Conservation (phyloP, 2,329 filamentous ascomycete genomes). For the Xylaria sp. region DNA sequence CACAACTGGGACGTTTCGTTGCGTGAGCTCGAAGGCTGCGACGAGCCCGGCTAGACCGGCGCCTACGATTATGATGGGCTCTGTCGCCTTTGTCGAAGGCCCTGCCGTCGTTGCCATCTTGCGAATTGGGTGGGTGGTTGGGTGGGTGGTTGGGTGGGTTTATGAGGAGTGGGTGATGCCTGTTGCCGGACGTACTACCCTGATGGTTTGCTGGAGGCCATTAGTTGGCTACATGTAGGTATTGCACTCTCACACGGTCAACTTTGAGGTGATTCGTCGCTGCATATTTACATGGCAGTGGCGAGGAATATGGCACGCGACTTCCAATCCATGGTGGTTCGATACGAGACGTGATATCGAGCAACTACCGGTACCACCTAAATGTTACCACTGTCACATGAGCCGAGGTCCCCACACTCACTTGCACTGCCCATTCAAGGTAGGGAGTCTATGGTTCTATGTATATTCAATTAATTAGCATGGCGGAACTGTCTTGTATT, state of each 20-base stretch:
- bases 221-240: background rate
- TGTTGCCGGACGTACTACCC: background rate
- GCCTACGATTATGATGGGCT: constrained; percentile 65
- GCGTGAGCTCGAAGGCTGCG: constrained; percentile 65
- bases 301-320: background rate
- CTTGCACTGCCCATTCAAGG: background rate
- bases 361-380: too few species aligned
- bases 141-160: background rate
- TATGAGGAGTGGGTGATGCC: background rate
- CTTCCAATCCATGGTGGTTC: constrained; percentile 20
- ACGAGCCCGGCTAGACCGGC: constrained; percentile 68
- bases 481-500: too few species aligned
- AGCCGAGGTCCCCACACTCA: constrained; percentile 4
- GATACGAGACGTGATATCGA: constrained; percentile 10
- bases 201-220: background rate
- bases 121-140: background rate
- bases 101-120: constrained; percentile 23
- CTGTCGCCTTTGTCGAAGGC: background rate
- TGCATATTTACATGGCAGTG: background rate
- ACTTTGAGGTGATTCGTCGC: too few species aligned
- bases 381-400: constrained; percentile 13
- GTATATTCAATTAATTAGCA: too few species aligned
- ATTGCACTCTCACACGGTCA: background rate
- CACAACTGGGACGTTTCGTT: constrained; percentile 60
- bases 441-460: too few species aligned